phyloP scores from a whole-genome alignment of 805 yeast species.

The Candida adriatica region DNA sequence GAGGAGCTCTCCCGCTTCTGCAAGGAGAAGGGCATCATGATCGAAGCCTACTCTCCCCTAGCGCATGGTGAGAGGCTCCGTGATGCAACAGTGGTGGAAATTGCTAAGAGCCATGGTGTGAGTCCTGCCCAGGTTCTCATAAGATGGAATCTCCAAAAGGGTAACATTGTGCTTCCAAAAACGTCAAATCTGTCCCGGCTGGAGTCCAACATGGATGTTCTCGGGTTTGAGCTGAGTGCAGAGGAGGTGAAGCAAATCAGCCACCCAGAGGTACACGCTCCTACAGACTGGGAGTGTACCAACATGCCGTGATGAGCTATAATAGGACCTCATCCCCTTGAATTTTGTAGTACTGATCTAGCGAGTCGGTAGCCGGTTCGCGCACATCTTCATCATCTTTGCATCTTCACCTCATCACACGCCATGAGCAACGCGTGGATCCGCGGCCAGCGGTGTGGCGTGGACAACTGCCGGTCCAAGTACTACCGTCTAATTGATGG shows the following conservation, averaged over 20 bases:
- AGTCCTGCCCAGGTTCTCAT: constrained; percentile 45
- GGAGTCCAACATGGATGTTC: constrained; percentile 31
- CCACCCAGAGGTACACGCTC: constrained; percentile 56
- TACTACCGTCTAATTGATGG: constrained; percentile 74
- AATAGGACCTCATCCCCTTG: too few relatives aligned
- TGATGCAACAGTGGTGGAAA: constrained; percentile 35
- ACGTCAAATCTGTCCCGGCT: constrained; percentile 31
- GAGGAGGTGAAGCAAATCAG: constrained; percentile 36
- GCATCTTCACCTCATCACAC: too few relatives aligned
- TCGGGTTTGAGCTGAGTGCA: constrained; percentile 37
- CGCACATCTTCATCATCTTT: too few relatives aligned
- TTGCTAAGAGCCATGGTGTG: constrained; percentile 36
- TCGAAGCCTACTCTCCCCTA: constrained; percentile 62
- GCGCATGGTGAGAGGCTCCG: constrained; percentile 44
- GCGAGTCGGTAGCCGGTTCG: too few relatives aligned
- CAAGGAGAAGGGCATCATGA: constrained; percentile 36
- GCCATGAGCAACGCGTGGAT: constrained; percentile 27
- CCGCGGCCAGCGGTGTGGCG: constrained; percentile 82
- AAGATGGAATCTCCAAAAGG: constrained; percentile 54
- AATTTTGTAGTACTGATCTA: too few relatives aligned
- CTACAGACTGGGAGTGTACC: constrained; percentile 61
- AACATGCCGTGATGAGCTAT: constrained; percentile 12
- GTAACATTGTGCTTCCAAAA: constrained; percentile 50
- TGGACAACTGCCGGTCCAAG: constrained; percentile 79
- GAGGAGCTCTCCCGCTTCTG: constrained; percentile 37